These are phyloP conservation scores for Talaromyces stipitatus DNA, from an alignment of 495 filamentous ascomycete genomes.

Conservation along the genomic window DNA sequence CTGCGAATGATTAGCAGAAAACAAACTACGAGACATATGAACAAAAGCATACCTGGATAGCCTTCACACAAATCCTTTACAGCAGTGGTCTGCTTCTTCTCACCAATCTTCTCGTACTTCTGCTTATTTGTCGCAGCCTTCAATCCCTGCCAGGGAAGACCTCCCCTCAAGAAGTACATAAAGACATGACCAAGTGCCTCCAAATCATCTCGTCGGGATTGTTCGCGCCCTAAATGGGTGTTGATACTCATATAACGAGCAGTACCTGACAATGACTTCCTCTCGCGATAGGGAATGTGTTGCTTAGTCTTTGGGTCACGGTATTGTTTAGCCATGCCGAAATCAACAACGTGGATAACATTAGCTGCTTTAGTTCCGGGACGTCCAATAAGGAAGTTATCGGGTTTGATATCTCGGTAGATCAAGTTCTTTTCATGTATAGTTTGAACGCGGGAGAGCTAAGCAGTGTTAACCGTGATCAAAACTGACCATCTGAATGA, in stretches of 20 bases:
- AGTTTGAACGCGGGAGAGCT: constrained; percentile 96
- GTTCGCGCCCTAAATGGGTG: constrained; percentile 92
- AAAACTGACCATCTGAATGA: constrained; percentile 7
- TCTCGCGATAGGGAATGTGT: constrained; percentile 96
- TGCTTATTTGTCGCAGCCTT: constrained; percentile 99
- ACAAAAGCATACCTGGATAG: constrained; percentile 61
- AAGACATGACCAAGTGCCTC: constrained; percentile 97
- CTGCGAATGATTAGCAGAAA: constrained; percentile 27
- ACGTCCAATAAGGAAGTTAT: constrained; percentile 98
- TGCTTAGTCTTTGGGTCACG: constrained; percentile 98
- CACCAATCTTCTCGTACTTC: constrained; percentile 99
- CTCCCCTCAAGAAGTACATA: constrained; percentile 97
- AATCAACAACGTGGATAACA: constrained; percentile 98
- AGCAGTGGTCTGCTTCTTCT: constrained; percentile 97
- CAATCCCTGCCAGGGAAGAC: constrained; percentile 95
- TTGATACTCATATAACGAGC: constrained; percentile 99
- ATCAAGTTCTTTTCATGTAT: constrained; percentile 99
- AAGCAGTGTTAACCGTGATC: constrained; percentile 11
- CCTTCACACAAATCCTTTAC: constrained; percentile 97
- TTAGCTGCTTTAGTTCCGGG: constrained; percentile 87
- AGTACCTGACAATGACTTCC: constrained; percentile 94
- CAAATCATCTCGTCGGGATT: constrained; percentile 92
- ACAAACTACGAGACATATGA: background rate
- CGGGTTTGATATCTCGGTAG: constrained; percentile 98
- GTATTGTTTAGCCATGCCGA: constrained; percentile 99